phyloP scores from a whole-genome alignment of 2,329 filamentous ascomycete genomes.

The Colletotrichum sp. region DNA sequence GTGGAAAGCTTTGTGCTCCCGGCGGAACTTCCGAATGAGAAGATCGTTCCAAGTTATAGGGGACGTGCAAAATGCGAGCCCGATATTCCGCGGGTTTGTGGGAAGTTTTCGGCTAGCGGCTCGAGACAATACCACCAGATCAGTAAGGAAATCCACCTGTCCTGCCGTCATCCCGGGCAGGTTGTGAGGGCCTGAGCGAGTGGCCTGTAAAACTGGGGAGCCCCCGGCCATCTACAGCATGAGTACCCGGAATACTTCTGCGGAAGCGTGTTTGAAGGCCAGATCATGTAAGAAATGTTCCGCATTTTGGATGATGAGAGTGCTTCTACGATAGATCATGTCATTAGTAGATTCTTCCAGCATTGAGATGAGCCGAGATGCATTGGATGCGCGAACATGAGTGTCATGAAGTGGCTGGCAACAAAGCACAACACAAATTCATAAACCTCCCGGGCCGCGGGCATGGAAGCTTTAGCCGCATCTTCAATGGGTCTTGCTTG shows the following conservation, averaged over 20 bases:
- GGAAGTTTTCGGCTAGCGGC: background rate
- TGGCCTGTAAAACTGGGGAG: background rate
- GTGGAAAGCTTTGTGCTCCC: background rate
- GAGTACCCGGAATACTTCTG: rapidly evolving
- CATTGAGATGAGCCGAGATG: background rate
- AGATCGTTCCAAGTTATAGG: background rate
- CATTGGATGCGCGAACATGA: background rate
- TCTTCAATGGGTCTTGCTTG: background rate
- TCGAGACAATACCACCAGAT: background rate
- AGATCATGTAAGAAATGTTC: rapidly evolving
- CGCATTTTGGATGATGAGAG: background rate
- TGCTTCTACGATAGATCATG: background rate
- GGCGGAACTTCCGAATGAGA: background rate
- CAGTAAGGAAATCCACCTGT: background rate
- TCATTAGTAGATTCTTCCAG: too few species aligned
- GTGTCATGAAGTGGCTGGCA: background rate
- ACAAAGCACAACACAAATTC: background rate
- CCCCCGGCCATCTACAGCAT: background rate
- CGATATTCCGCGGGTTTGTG: background rate
- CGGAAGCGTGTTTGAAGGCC: background rate
- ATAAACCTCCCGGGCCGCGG: background rate
- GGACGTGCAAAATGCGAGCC: background rate
- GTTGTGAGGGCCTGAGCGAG: background rate
- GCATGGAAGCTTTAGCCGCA: background rate
- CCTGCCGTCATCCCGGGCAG: background rate